These are phyloP conservation scores for Parmales sp. DNA, from an alignment of 108 stramenopile species.

Conservation along the genomic window DNA sequence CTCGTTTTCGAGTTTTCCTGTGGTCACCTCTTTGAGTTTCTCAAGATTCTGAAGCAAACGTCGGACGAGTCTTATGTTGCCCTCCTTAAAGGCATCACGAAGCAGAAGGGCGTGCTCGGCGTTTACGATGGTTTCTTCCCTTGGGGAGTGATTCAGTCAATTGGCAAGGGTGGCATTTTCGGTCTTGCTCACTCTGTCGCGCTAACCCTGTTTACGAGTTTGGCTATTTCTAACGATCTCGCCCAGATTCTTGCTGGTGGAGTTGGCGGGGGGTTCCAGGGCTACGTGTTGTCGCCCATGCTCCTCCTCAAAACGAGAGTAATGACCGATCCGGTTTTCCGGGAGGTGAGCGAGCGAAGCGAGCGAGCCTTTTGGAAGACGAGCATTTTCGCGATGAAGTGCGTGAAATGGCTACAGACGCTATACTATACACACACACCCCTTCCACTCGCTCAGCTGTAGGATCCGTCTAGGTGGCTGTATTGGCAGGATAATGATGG, in stretches of 20 bases:
- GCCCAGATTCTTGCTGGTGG: conserved; percentile 39
- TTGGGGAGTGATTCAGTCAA: conserved; percentile 49
- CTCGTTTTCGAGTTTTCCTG: conserved; percentile 28
- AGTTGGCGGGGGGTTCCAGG: conserved; percentile 43
- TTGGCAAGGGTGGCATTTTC: conserved; percentile 46
- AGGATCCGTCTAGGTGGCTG: neutral
- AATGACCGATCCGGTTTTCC: conserved; percentile 54
- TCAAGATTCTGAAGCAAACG: conserved; percentile 38
- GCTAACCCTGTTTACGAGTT: conserved; percentile 6
- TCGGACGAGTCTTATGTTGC: neutral
- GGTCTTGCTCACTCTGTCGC: conserved; percentile 35
- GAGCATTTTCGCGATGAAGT: too few relatives aligned
- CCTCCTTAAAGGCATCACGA: conserved; percentile 28
- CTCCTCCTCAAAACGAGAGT: conserved; percentile 59
- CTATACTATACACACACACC: neutral
- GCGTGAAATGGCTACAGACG: too few relatives aligned
- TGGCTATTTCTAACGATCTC: conserved; percentile 20
- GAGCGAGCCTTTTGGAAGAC: too few relatives aligned
- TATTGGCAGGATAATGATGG: too few relatives aligned
- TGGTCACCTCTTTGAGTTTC: conserved; percentile 45
- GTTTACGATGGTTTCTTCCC: conserved; percentile 58
- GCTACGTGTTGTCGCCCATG: conserved; percentile 46
- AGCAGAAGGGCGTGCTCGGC: conserved; percentile 44
- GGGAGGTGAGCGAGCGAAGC: too few relatives aligned
- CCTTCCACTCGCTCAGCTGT: too few relatives aligned